Percentiles rank a stretch among this genome's conserved stretches.
Conservation (phyloP, 768 basidiomycete species). For the Lentinula sp. region DNA sequence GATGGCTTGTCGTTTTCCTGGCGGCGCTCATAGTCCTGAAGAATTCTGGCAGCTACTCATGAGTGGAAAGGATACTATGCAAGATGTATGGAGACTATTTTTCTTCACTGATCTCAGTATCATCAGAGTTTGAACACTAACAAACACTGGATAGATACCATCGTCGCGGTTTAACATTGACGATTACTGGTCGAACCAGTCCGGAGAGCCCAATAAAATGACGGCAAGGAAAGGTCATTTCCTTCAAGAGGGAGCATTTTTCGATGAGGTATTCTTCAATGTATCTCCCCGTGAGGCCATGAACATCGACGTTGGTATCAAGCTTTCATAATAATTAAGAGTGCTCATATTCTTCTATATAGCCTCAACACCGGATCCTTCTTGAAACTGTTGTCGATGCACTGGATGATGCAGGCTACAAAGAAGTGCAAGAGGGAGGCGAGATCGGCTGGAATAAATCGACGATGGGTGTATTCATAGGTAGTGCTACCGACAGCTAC, state of each 20-base stretch:
- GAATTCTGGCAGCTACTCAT: conserved; percentile 3
- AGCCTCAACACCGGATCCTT: conserved; percentile 6
- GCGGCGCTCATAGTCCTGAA: conserved; percentile 6
- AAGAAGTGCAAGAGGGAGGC: neutral
- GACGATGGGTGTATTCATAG: conserved; percentile 4
- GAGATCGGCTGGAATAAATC: conserved; percentile 1
- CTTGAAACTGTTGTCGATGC: conserved; percentile 8
- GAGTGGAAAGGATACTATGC: neutral
- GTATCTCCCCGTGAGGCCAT: conserved; percentile 3
- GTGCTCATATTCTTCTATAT: neutral
- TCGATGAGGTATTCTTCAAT: conserved; percentile 6
- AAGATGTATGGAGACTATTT: neutral
- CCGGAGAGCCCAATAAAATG: neutral
- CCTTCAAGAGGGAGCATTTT: conserved; percentile 36
- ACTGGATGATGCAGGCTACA: conserved; percentile 6
- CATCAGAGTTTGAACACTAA: neutral
- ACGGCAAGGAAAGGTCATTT: conserved; percentile 48
- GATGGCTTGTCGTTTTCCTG: conserved; percentile 7
- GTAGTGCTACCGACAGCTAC: conserved; percentile 1
- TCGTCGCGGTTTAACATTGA: conserved; percentile 5
- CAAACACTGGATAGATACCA: neutral
- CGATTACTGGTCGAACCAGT: neutral
- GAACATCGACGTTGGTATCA: conserved; percentile 1
- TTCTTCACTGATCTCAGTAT: neutral
- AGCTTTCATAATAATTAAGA: neutral